Base-by-base conservation (phyloP, 116 monocot genomes). In the Iris pallida region DNA sequence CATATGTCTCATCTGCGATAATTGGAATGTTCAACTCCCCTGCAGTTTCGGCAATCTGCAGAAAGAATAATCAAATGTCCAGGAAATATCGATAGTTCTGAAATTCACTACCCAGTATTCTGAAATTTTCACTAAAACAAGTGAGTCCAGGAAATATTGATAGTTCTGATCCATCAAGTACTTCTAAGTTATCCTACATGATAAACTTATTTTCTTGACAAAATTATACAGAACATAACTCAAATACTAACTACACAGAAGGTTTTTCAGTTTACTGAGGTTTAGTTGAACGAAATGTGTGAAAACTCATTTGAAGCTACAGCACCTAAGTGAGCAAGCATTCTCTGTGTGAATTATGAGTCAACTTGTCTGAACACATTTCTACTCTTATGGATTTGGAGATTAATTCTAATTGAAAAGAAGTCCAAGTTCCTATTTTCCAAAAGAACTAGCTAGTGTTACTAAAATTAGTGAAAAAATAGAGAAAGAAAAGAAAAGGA, bases 1-100 rank as follows among this genome's bases (percentile, higher is more conserved):
- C 96, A 53, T 96, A 96, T 42, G 92, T 70, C 64, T 96, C 96
- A 63, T 96, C 96, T 0, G 92, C 80, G 6, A 96, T 81, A 6
- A 96, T 48, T 1, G 89, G 87, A 55, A 96, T 43, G 17, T 70
- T 79, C 71, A 96, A 68, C 12, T 82, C 80, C 68, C 85, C 82
- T 47, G 92, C 92, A 12, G 81, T 83, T 57, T 89, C 85, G 5
- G 92, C 89, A 61, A 96, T 88, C 91, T 90, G 66, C 4, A 73
- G 7, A 49, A 61, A 16, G 0, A 52, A 51, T 8, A 57, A 17
- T n/a, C n/a, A n/a, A n/a, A n/a, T n/a, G 17, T 57, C 17, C 30
- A 30, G 14, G 51, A 52, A 52, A 10, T 52, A 52, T 10, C 8
- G 51, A 10, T 52, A 10, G 14, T 8, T 10, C 14, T 8, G 14